Conservation (phyloP, 2,329 filamentous ascomycete species). For the Lasiodiplodia gonubiensis region DNA sequence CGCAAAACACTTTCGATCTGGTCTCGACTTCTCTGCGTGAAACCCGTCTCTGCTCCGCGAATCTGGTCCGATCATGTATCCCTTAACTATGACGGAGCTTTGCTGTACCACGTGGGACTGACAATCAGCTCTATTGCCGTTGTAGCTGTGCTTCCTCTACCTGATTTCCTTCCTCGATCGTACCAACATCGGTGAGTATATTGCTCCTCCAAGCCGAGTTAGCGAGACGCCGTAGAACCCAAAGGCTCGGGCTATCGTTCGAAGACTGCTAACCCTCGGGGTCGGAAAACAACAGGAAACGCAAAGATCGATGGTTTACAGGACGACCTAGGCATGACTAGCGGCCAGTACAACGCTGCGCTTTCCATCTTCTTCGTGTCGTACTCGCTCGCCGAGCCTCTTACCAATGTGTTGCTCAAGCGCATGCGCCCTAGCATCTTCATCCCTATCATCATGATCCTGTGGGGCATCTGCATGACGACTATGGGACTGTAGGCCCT, state of each 20-base stretch:
- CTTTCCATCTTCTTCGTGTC: constrained; percentile 87
- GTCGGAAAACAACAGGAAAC: constrained; percentile 58
- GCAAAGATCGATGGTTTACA: constrained; percentile 66
- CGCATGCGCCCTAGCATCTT: constrained; percentile 76
- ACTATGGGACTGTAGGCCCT: constrained; percentile 67
- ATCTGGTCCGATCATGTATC: not conserved
- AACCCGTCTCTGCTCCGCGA: too few relatives aligned
- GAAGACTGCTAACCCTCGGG: not conserved
- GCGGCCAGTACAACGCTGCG: constrained; percentile 72
- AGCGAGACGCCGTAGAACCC: not conserved
- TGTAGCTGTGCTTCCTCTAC: constrained; percentile 70
- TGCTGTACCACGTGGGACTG: not conserved
- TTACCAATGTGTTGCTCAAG: constrained; percentile 84
- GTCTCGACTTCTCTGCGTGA: not conserved
- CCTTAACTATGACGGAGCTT: not conserved
- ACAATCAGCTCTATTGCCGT: not conserved
- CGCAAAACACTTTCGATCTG: constrained; percentile 17
- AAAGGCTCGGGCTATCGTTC: not conserved
- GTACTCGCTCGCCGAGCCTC: constrained; percentile 77
- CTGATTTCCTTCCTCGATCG: constrained; percentile 72
- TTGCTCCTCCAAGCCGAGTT: not conserved
- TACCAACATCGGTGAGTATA: constrained; percentile 66
- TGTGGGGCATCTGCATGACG: constrained; percentile 72
- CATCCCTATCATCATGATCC: constrained; percentile 79
- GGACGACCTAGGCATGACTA: constrained; percentile 66